Base-by-base conservation (phyloP, 768 basidiomycete species). In the Rhizopogon rudus region DNA sequence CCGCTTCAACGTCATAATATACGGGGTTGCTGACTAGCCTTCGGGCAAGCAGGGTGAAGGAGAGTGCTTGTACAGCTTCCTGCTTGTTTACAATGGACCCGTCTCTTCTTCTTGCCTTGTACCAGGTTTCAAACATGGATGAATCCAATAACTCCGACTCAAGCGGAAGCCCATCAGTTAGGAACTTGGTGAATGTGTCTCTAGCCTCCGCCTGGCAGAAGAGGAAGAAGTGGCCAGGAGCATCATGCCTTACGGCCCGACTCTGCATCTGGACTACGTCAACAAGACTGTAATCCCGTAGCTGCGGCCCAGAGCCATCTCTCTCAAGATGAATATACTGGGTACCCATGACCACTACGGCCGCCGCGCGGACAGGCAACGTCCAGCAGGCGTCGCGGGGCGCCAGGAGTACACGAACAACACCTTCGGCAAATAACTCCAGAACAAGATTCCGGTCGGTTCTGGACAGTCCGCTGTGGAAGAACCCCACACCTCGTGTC, bases 181-280 rank as follows among this genome's bases (percentile, higher is more conserved):
- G 72, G 75, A 96, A 93, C 25, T 88, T 84, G 43, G 80, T 80
- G 66, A 93, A 86, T 13, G 87, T 86, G 58, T 93, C 90, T 57
- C 84, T 82, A 46, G 86, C 82, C 67, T 97, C 95, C 6, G 84
- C 77, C 61, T 93, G 95, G 69, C 96, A 98, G 66, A 99, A 90
- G 44, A 98, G 71, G 63, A 88, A 77, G 73, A 96, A 94, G 54
- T 79, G 78, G 0, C 91, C 88, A 0, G 73, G 60, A 9, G 75
- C 77, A 1, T 76, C 71, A 59, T 85, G 83, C 53, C 79, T 80
- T 12, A 93, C 80, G 3, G 94, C 94, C 33, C 84, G 81, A 53
- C 91, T 83, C 70, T 98, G 95, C 95, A 99, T 98, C 55, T 83
- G 85, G 50, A 90, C 84, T 37, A 99, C 71, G 61, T 98, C 94